Evolutionary conservation across 805 yeast genomes (phyloP).

Genomic region (Wickerhamiella kurtzmanii): DNA sequence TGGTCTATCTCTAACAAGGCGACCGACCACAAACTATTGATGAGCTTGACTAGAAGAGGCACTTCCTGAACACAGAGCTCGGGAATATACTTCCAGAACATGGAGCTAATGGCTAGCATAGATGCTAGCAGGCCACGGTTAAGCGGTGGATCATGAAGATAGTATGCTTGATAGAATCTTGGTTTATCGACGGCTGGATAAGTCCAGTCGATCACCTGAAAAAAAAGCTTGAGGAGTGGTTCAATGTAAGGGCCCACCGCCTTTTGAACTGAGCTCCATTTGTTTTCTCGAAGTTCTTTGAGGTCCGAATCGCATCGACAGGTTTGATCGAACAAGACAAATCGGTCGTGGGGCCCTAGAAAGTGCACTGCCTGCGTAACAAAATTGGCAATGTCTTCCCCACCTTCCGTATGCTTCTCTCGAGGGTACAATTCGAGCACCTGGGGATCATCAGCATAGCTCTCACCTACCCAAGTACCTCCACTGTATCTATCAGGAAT

Average conservation of each 20-base stretch:
- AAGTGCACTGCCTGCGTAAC: conserved; percentile 22
- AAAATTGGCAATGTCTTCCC: conserved; percentile 17
- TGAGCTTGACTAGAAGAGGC: conserved; percentile 18
- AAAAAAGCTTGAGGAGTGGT: conserved; percentile 24
- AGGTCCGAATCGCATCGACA: conserved; percentile 19
- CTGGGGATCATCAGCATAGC: conserved; percentile 26
- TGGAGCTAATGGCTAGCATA: conserved; percentile 24
- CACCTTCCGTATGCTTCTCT: conserved; percentile 13
- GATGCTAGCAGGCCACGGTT: conserved; percentile 24
- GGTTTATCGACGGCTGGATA: conserved; percentile 26
- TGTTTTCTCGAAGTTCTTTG: conserved; percentile 13
- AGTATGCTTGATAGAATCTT: conserved; percentile 22
- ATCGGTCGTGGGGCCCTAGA: conserved; percentile 9
- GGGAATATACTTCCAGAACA: conserved; percentile 27
- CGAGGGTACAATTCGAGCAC: conserved; percentile 14
- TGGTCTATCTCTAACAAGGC: conserved; percentile 21
- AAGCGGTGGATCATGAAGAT: conserved; percentile 18
- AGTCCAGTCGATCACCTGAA: conserved; percentile 24
- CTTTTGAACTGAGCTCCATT: conserved; percentile 7
- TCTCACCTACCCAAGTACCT: conserved; percentile 21
- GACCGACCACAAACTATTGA: conserved; percentile 20
- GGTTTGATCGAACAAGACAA: conserved; percentile 10
- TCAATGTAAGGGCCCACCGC: conserved; percentile 16
- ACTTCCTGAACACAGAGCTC: conserved; percentile 22
- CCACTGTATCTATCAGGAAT: conserved; percentile 19